Percentiles rank a stretch among this genome's conserved stretches.
phyloP scores from a whole-genome alignment of 2,329 filamentous ascomycete species.

The Hymenoscyphus scutula region DNA sequence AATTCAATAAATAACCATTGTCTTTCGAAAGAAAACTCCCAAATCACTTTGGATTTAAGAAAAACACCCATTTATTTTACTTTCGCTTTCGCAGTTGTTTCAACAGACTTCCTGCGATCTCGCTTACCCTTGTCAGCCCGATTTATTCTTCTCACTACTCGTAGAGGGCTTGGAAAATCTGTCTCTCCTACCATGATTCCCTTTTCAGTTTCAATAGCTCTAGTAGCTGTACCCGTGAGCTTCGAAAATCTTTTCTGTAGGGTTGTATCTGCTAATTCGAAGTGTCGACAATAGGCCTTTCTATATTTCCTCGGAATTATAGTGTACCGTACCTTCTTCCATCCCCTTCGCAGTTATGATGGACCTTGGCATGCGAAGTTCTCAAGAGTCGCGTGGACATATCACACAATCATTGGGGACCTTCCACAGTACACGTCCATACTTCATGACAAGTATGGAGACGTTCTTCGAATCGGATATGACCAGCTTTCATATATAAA shows the following conservation, averaged over 20 bases:
- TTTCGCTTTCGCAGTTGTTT: no score
- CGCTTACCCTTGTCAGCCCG: background rate
- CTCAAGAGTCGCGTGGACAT: background rate
- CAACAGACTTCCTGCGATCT: no score
- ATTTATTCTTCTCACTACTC: background rate
- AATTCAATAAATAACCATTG: no score
- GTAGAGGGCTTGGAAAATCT: background rate
- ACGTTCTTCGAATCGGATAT: background rate
- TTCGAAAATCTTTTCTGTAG: background rate
- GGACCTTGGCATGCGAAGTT: constrained; percentile 21
- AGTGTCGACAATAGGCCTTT: background rate
- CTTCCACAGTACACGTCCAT: background rate
- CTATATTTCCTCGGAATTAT: background rate
- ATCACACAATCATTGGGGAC: background rate
- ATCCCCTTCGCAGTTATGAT: constrained; percentile 24
- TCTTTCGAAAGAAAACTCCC: no score
- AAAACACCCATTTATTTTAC: no score
- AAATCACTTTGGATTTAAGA: no score
- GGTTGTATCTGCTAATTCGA: background rate
- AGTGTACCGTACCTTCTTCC: constrained; percentile 17
- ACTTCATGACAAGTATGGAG: background rate
- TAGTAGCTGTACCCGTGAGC: background rate
- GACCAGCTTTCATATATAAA: background rate
- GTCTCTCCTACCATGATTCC: background rate
- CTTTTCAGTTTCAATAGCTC: background rate